These are phyloP conservation scores for Barnettozyma vustinii DNA, from an alignment of 805 yeast species.

Conservation along the genomic window DNA sequence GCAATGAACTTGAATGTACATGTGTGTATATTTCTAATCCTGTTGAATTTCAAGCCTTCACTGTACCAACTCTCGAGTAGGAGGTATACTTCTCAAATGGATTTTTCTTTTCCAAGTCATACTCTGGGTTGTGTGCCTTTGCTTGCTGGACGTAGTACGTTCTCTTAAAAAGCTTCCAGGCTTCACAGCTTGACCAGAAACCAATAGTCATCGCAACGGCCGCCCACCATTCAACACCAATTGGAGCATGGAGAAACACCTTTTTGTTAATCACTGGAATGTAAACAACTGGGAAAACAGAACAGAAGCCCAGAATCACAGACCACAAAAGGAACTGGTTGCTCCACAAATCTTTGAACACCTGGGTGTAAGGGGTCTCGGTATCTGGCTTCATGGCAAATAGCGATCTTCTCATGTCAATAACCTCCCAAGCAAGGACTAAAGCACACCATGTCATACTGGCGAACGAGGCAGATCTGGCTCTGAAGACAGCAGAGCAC, in stretches of 20 bases:
- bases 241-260: constrained; percentile 68
- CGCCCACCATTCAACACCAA: constrained; percentile 78
- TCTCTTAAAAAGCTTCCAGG: constrained; percentile 65
- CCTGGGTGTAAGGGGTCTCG: constrained; percentile 52
- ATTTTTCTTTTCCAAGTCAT: constrained; percentile 55
- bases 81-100: constrained; percentile 61
- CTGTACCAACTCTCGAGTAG: constrained; percentile 48
- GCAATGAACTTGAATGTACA: not conserved
- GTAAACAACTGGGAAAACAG: constrained; percentile 76
- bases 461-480: constrained; percentile 73
- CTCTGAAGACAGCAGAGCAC: constrained; percentile 64
- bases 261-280: constrained; percentile 76
- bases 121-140: constrained; percentile 51
- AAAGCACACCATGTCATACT: constrained; percentile 79
- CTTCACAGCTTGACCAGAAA: constrained; percentile 57
- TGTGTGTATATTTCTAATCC: too few species aligned
- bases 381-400: constrained; percentile 65
- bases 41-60: constrained; percentile 11
- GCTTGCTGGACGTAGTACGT: constrained; percentile 35
- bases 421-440: constrained; percentile 77
- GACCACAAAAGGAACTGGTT: constrained; percentile 82
- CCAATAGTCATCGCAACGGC: constrained; percentile 53
- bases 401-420: constrained; percentile 62
- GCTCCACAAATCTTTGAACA: constrained; percentile 61
- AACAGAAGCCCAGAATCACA: constrained; percentile 56